Base-by-base conservation (phyloP, 2,329 filamentous ascomycete genomes). In the Diaporthe longicolla region DNA sequence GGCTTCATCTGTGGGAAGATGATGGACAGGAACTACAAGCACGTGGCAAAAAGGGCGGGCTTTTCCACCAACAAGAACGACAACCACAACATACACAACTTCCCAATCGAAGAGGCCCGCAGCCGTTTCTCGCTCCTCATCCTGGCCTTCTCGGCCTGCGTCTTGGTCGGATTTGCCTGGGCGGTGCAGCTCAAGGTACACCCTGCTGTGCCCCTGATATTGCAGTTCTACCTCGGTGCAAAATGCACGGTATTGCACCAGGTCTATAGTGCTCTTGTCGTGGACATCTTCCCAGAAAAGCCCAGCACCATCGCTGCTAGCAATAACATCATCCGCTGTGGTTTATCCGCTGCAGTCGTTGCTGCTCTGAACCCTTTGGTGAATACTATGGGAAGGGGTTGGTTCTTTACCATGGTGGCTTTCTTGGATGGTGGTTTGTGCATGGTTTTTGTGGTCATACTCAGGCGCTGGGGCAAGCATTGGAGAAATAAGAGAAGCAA, bases 1-100 rank as follows among this genome's bases (percentile, higher is more conserved):
- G 84, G 85, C 11, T 78, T 88, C 52, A 80, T 82, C 21, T 87
- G 87, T 63, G 91, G 93, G 3, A 85, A 85, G 71, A 78, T 88
- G 11, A 81, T 87, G 73, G 87, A 88, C 80, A 90, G 89, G 85
- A 94, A 94, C 79, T 95, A 93, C 80, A 86, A 89, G 9, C 88
- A 91, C 52, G 87, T 91, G 68, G 92, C 92, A 1, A 84, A 84
- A 59, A 86, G 87, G 45, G 81, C 90, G 10, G 89, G 89, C 8
- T 83, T 94, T 61, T 81, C 84, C 0, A 86, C 93, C 75, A 87
- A 88, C 69, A 86, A 85, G 59, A 89, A 87, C 73, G 88, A 89
- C 5, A 84, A 85, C 17, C 82, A 84, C 63, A 82, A 87, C 72
- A 79, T 87, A 63, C 78, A 78, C 11, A 80, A 83, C n/a, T 89